Base-by-base conservation (phyloP, 2,329 filamentous ascomycete genomes). In the Cercospora sesami region DNA sequence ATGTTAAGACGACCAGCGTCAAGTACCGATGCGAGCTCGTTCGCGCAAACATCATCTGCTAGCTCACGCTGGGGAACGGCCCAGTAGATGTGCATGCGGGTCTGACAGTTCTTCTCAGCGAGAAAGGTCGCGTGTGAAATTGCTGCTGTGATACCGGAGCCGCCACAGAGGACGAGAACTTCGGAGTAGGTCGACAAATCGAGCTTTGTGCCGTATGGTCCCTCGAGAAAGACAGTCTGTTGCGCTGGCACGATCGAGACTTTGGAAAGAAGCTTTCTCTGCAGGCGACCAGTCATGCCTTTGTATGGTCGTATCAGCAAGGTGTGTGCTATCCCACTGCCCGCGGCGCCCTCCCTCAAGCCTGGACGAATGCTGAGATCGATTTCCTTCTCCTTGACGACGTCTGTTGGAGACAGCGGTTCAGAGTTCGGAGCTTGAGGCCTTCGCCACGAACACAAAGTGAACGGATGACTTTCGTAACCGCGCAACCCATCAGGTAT, bases 381-480 rank as follows among this genome's bases (percentile, higher is more conserved):
- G 55, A 42, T 57, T 33, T 67, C 60, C 10, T 67, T 72, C 42
- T 21, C 48, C 5, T 39, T 63, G 42, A 63, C 4, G 14, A 61
- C 30, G 4, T 31, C 7, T 2, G 21, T 26, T 9, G 68, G 70
- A 1, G 66, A 69, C 16, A 57, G 9, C 7, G 66, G 53, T 8
- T 39, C 31, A 12, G 66, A 23, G 39, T n/a, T 53, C 4, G 48
- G 7, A 18, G 21, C n/a, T 14, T 10, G 36, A 7, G 65, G 18
- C 23, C 31, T 33, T 6, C 51, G 60, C 71, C 67, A 79, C 0
- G 72, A 71, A 55, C 79, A 81, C 1, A 84, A 71, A 0, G 81
- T 83, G 71, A 86, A 86, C 0, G 84, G 84, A 68, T 86, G 84
- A 64, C 80, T 86, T 65, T 86, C 81, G 77, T 82, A 86, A 2